Evolutionary conservation across 1,284 basidiomycete genomes (phyloP).

Genomic region (Puccinia novopanici): DNA sequence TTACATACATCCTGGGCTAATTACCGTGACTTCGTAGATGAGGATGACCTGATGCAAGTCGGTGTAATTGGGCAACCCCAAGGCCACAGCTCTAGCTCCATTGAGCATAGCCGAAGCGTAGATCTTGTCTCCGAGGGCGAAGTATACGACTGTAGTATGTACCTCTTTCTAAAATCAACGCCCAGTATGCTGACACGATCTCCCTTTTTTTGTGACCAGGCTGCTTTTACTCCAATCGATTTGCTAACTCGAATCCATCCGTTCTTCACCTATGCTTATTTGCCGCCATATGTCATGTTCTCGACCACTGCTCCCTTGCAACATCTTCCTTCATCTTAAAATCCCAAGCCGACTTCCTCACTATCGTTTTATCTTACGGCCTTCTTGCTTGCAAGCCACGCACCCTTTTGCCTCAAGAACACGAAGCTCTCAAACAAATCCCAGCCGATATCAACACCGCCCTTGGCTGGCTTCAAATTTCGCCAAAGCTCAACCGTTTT

Average conservation of each 20-base stretch:
- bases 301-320: not conserved
- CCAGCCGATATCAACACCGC: not conserved
- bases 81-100: too few relatives aligned
- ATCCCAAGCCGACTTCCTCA: not conserved
- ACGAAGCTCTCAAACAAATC: not conserved
- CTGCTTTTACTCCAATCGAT: not conserved
- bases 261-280: conserved; percentile 10
- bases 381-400: not conserved
- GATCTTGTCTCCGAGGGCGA: too few relatives aligned
- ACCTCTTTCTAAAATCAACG: too few relatives aligned
- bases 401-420: not conserved
- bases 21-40: too few relatives aligned
- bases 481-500: not conserved
- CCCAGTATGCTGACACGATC: too few relatives aligned
- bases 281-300: not conserved
- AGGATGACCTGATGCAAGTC: too few relatives aligned
- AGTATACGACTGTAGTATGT: too few relatives aligned
- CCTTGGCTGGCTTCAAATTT: conserved; percentile 12
- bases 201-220: not conserved
- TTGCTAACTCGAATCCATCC: not conserved
- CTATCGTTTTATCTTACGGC: not conserved
- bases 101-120: too few relatives aligned
- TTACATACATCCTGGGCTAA: too few relatives aligned
- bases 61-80: too few relatives aligned
- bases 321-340: conserved; percentile 15